A percentile compares a stretch with the other conserved stretches of the same genome.
phyloP scores from a whole-genome alignment of 495 filamentous ascomycete genomes.

The Neurospora hispaniola region DNA sequence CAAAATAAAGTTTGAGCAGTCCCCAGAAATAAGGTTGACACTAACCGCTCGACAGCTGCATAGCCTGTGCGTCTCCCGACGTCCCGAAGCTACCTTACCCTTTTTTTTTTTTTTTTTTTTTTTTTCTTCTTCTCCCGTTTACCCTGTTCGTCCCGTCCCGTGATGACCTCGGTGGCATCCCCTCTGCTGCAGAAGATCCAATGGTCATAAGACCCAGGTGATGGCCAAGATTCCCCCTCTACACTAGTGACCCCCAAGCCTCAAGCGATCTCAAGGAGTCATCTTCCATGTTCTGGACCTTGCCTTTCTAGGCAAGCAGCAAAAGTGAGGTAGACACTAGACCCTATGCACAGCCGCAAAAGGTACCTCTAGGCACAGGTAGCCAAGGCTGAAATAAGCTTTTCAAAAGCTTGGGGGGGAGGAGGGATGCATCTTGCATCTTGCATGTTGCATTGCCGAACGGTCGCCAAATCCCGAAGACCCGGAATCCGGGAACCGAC shows the following conservation, averaged over 20 bases:
- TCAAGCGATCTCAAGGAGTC: no score
- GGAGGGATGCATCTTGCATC: background rate
- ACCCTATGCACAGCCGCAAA: no score
- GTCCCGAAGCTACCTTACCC: background rate
- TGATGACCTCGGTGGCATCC: background rate
- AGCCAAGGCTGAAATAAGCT: background rate
- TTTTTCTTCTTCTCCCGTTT: no score
- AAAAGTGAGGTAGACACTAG: no score
- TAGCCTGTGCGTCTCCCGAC: background rate
- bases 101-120: no score
- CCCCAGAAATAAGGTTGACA: background rate
- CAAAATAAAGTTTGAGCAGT: background rate
- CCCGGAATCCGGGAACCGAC: background rate
- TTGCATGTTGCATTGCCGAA: background rate
- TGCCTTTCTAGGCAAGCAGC: background rate
- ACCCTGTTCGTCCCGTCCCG: background rate
- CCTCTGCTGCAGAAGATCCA: background rate
- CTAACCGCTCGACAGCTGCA: background rate
- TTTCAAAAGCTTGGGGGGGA: background rate
- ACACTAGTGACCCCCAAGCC: no score
- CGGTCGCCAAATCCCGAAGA: background rate
- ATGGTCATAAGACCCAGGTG: background rate
- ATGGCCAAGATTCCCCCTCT: background rate
- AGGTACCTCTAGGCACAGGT: no score
- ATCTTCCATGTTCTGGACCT: background rate